phyloP scores from a whole-genome alignment of 768 basidiomycete species.

The Trametes elegans region DNA sequence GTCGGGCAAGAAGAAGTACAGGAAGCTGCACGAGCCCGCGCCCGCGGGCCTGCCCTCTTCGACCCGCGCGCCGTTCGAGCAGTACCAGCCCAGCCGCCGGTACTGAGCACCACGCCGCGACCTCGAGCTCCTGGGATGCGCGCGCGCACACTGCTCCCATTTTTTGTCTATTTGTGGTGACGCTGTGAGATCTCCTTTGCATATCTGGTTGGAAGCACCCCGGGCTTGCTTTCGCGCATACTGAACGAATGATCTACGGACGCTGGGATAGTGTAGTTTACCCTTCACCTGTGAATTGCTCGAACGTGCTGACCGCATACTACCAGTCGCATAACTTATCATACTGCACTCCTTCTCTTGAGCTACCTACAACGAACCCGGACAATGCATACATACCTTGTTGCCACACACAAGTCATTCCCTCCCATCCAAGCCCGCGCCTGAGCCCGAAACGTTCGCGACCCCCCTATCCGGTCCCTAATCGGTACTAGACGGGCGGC shows the following conservation, averaged over 20 bases:
- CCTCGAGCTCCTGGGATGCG: no score
- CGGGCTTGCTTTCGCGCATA: neutral
- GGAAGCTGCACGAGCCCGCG: conserved; percentile 29
- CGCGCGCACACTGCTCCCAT: no score
- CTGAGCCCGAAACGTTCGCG: no score
- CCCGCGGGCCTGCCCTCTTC: conserved; percentile 22
- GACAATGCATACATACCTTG: no score
- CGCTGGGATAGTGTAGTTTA: neutral
- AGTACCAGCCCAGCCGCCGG: conserved; percentile 23
- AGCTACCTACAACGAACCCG: neutral
- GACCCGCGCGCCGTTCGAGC: conserved; percentile 20
- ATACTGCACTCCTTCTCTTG: neutral
- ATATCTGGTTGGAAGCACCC: neutral
- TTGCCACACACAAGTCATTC: no score
- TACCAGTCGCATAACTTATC: neutral
- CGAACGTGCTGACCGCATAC: neutral
- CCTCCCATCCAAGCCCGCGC: no score
- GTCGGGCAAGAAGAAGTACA: conserved; percentile 22
- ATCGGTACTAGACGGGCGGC: no score
- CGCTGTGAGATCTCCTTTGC: neutral
- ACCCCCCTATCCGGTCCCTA: no score
- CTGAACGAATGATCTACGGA: neutral
- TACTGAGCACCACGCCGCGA: no score
- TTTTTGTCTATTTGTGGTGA: neutral
- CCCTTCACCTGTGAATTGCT: neutral